These are phyloP conservation scores for Mycena latifolia DNA, from an alignment of 768 basidiomycete species.

Conservation along the genomic window DNA sequence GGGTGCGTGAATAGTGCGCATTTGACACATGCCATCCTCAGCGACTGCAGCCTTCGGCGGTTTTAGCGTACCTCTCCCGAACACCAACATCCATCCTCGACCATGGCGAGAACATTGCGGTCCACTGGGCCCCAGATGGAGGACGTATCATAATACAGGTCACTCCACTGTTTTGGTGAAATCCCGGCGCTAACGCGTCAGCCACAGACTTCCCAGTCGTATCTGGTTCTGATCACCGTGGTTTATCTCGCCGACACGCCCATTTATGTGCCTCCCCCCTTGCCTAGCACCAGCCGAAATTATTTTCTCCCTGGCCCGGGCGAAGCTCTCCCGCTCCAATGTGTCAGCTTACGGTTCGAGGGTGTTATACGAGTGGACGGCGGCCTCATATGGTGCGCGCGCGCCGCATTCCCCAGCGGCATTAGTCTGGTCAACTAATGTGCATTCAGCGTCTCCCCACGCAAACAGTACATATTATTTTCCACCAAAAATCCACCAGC, in stretches of 20 bases:
- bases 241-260: constrained; percentile 68
- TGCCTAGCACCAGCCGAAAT: constrained; percentile 69
- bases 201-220: constrained; percentile 81
- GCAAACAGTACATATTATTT: constrained; percentile 76
- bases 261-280: constrained; percentile 66
- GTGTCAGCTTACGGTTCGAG: constrained; percentile 79
- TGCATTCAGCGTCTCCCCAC: constrained; percentile 74
- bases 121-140: constrained; percentile 89
- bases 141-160: constrained; percentile 85
- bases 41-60: constrained; percentile 70
- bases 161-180: background rate
- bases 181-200: constrained; percentile 11
- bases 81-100: constrained; percentile 82
- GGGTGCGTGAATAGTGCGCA: constrained; percentile 61
- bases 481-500: constrained; percentile 82
- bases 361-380: constrained; percentile 88
- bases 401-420: no score
- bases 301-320: constrained; percentile 81
- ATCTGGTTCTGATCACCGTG: constrained; percentile 80
- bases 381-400: constrained; percentile 77
- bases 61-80: constrained; percentile 80
- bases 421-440: background rate
- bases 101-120: constrained; percentile 84
- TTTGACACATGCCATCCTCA: constrained; percentile 6
- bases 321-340: constrained; percentile 79